These are phyloP conservation scores for Tetrapyrgos nigripes DNA, from an alignment of 1,284 basidiomycete genomes.

Conservation along the genomic window DNA sequence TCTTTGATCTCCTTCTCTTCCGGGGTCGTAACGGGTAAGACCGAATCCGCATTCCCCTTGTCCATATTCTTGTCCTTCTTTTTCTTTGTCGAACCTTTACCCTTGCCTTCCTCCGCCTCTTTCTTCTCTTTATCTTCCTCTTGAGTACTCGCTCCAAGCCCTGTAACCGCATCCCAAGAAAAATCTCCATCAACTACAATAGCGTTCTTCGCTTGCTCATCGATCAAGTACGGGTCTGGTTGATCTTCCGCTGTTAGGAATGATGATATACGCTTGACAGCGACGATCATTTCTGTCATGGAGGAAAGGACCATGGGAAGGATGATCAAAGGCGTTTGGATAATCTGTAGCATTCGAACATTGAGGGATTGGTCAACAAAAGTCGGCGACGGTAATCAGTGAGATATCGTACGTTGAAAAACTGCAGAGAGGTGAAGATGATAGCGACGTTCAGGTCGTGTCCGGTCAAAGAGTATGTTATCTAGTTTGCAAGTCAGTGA, in stretches of 20 bases:
- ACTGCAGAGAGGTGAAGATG: constrained; percentile 77
- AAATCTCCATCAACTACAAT: constrained; percentile 71
- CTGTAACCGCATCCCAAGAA: constrained; percentile 64
- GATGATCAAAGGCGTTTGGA: constrained; percentile 58
- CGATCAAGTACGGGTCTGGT: constrained; percentile 55
- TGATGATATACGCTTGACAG: constrained; percentile 60
- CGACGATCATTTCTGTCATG: constrained; percentile 66
- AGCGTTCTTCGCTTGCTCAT: constrained; percentile 49
- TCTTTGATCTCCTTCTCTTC: constrained; percentile 27
- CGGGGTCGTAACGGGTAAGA: constrained; percentile 15
- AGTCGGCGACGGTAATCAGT: neutral
- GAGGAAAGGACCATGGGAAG: constrained; percentile 58
- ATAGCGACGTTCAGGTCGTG: constrained; percentile 71
- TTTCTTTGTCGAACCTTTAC: constrained; percentile 15
- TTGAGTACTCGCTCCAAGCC: constrained; percentile 17
- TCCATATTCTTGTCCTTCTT: constrained; percentile 23
- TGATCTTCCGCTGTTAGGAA: constrained; percentile 75
- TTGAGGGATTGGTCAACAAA: neutral
- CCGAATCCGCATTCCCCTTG: constrained; percentile 28
- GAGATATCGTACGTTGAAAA: constrained; percentile 65
- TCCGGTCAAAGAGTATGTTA: constrained; percentile 73
- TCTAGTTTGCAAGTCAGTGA: constrained; percentile 38
- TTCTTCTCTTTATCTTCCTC: constrained; percentile 21
- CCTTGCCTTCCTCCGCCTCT: constrained; percentile 18
- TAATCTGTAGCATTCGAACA: constrained; percentile 60